These are phyloP conservation scores for Baudoinia panamericana DNA, from an alignment of 495 filamentous ascomycete genomes.

Conservation along the genomic window DNA sequence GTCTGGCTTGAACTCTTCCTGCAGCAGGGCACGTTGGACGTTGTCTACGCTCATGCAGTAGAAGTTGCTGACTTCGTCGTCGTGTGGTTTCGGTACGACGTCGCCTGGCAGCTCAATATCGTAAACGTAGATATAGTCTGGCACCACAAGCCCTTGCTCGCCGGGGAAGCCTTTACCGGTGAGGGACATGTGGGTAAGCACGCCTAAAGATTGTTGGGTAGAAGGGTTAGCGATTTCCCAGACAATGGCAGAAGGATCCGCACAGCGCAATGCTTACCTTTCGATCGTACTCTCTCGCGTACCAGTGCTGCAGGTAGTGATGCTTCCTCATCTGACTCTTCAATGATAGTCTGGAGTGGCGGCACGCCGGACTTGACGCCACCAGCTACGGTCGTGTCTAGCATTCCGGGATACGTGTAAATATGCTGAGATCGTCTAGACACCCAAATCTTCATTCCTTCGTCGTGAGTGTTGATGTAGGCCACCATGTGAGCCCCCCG, in stretches of 20 bases:
- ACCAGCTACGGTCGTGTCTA: slow-evolving; percentile 45
- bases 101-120: slow-evolving; percentile 35
- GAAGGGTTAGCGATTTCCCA: too few species aligned
- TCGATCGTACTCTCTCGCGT: slow-evolving; percentile 23
- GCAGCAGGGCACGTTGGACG: slow-evolving; percentile 32
- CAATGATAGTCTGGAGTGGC: slow-evolving; percentile 38
- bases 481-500: slow-evolving; percentile 39
- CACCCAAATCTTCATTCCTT: slow-evolving; percentile 39
- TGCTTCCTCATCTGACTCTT: slow-evolving; percentile 44
- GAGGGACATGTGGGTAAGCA: slow-evolving; percentile 32
- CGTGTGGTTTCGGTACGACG: slow-evolving; percentile 32
- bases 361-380: slow-evolving; percentile 33
- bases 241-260: too few species aligned
- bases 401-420: slow-evolving; percentile 39
- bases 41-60: slow-evolving; percentile 36
- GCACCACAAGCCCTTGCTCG: slow-evolving; percentile 30
- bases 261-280: too few species aligned
- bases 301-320: slow-evolving; percentile 29
- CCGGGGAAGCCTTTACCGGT: slow-evolving; percentile 24
- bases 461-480: slow-evolving; percentile 27
- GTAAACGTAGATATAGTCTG: slow-evolving; percentile 38
- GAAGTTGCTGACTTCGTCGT: slow-evolving; percentile 43
- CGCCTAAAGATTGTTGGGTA: too few species aligned
- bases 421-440: slow-evolving; percentile 33
- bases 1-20: slow-evolving; percentile 42